Evolutionary conservation across 1,139 yeast species (phyloP).

Genomic region (Lodderomyces orthopsilosis): DNA sequence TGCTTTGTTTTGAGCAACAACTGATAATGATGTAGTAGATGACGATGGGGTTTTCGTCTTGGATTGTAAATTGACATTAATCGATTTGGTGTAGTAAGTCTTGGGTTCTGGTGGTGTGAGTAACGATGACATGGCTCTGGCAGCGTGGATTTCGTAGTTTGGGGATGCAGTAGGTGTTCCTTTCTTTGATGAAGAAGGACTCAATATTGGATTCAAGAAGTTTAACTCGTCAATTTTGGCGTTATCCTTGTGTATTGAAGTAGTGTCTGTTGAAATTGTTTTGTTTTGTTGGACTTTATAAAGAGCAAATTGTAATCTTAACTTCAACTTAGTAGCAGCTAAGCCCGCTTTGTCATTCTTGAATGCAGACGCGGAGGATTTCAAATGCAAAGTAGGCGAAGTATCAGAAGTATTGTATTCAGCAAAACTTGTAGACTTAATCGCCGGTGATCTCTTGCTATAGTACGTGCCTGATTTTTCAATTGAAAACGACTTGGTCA

Average conservation of each 20-base stretch:
- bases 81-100: constrained; percentile 18
- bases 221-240: constrained; percentile 3
- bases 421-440: constrained; percentile 21
- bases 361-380: constrained; percentile 6
- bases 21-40: constrained; percentile 19
- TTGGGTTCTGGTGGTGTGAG: constrained; percentile 20
- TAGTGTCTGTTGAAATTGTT: not conserved
- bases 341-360: constrained; percentile 28
- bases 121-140: constrained; percentile 10
- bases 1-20: constrained; percentile 21
- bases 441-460: constrained; percentile 10
- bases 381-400: constrained; percentile 6
- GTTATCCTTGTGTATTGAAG: not conserved
- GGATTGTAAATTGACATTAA: constrained; percentile 24
- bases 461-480: constrained; percentile 12
- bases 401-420: constrained; percentile 17
- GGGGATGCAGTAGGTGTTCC: constrained; percentile 12
- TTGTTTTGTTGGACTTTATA: constrained; percentile 53
- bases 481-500: constrained; percentile 13
- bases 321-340: constrained; percentile 63
- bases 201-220: constrained; percentile 12
- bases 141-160: constrained; percentile 1
- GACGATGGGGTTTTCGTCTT: not conserved
- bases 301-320: constrained; percentile 74
- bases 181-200: constrained; percentile 12